phyloP scores from a whole-genome alignment of 345 rosid genomes.

The Hypericum androsaemum region DNA sequence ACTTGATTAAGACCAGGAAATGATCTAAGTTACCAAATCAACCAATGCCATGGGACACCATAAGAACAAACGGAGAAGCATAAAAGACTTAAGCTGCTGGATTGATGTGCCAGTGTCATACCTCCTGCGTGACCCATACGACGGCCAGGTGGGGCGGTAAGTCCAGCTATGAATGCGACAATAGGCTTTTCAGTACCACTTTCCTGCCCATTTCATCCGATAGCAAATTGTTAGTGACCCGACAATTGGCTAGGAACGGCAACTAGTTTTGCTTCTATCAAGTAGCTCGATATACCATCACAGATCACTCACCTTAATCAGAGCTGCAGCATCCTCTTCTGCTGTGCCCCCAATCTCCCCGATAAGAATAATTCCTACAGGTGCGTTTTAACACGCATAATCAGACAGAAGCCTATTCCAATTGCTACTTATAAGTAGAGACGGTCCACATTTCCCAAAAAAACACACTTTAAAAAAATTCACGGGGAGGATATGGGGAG shows the following conservation, averaged over 20 bases:
- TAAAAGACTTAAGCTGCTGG: neutral
- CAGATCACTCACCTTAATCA: slow-evolving; percentile 50
- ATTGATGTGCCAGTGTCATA: slow-evolving; percentile 12
- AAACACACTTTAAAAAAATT: too few species aligned
- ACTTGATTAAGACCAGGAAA: too few species aligned
- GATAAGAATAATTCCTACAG: slow-evolving; percentile 71
- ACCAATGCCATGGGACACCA: too few species aligned
- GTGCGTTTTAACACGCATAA: too few species aligned
- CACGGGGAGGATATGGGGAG: too few species aligned
- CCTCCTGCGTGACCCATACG: slow-evolving; percentile 99
- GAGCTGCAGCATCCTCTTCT: slow-evolving; percentile 92
- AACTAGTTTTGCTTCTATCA: too few species aligned
- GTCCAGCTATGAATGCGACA: slow-evolving; percentile 96
- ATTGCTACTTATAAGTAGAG: too few species aligned
- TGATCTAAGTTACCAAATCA: too few species aligned
- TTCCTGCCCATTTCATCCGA: slow-evolving; percentile 45
- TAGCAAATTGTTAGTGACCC: neutral
- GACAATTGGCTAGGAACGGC: too few species aligned
- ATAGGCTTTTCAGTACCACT: slow-evolving; percentile 90
- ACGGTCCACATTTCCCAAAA: too few species aligned
- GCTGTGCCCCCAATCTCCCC: slow-evolving; percentile 99
- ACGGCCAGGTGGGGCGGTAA: slow-evolving; percentile 95
- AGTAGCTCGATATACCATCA: too few species aligned
- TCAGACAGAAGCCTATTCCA: too few species aligned
- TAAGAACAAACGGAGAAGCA: neutral